Base-by-base conservation (phyloP, 83 land plant genomes). In the Picea mariana region DNA sequence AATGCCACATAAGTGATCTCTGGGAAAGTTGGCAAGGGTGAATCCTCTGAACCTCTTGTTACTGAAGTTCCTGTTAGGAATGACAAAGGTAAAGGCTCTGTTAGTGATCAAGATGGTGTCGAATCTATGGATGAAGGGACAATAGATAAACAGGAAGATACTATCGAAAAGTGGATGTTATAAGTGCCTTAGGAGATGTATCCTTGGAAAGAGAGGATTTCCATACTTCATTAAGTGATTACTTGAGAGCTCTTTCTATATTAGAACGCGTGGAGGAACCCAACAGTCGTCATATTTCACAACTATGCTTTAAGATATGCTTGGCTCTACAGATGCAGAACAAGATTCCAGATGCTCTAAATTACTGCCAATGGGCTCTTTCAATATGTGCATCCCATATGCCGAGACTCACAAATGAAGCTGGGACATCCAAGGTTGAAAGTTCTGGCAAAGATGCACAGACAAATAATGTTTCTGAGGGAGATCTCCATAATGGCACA, bases 171-270 rank as follows among this genome's bases (percentile, higher is more conserved):
- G 79, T 96, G 21, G 34, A 34, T 1, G 34, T 34, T 34, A 34
- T 34, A 34, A 34, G 34, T 34, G 34, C 34, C 34, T 34, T 34
- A 34, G 34, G 34, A 34, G 34, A 34, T 34, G 34, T 34, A 34
- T 34, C 34, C 2, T 34, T 34, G 34, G 34, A 34, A 34, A 34
- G 34, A 34, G 34, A 34, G 34, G 34, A 34, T 34, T 34, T 34
- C 34, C 90, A 94, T 77, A 90, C 95, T 31, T 94, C 98, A 52
- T 84, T 91, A 66, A 90, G 85, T 64, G 99, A 98, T 87, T 98
- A 96, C 83, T 65, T 79, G 62, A 91, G 85, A 75, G 96, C 99
- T 66, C 76, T 98, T 34, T 34, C 34, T 34, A 34, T 34, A 34
- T 34, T 34, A 34, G 34, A 34, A 34, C 34, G 34, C 34, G 52